Percentiles rank a stretch among this genome's conserved stretches.
These are phyloP conservation scores for Plectosphaerella plurivora DNA, from an alignment of 2,329 filamentous ascomycete species.

Conservation along the genomic window DNA sequence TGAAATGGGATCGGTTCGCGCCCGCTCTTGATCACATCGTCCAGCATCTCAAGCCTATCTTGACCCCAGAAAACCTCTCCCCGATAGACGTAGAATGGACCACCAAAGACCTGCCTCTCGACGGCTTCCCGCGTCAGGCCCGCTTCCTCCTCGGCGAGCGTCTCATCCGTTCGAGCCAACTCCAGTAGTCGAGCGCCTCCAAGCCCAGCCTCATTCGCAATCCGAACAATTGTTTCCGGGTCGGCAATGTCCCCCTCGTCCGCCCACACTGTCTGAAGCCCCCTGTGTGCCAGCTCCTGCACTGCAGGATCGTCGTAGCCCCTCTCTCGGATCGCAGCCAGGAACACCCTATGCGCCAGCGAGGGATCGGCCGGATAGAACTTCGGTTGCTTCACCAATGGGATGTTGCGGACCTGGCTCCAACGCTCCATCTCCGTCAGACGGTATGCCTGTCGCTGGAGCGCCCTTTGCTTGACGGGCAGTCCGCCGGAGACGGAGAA, in stretches of 20 bases:
- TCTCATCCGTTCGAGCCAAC: background rate
- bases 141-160: conserved; percentile 3
- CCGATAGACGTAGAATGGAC: conserved; percentile 15
- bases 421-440: conserved; percentile 19
- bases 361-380: conserved; percentile 20
- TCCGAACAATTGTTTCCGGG: conserved; percentile 4
- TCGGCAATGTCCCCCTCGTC: conserved; percentile 10
- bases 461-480: conserved; percentile 22
- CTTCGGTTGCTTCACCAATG: conserved; percentile 18
- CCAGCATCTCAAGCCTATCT: conserved; percentile 17
- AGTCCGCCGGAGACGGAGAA: conserved; percentile 26
- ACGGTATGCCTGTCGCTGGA: conserved; percentile 23
- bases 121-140: conserved; percentile 12
- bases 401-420: conserved; percentile 18
- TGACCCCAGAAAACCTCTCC: conserved; percentile 21
- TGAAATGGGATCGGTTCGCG: conserved; percentile 2
- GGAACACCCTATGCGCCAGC: conserved; percentile 17
- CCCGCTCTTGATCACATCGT: conserved; percentile 17
- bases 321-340: conserved; percentile 3
- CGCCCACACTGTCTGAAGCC: conserved; percentile 10
- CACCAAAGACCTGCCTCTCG: conserved; percentile 15
- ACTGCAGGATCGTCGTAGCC: conserved; percentile 6
- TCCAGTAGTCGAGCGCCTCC: conserved; percentile 4
- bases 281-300: conserved; percentile 7
- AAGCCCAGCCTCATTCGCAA: conserved; percentile 8